Evolutionary conservation across 2,329 filamentous ascomycete genomes (phyloP), one percentile per base, ranked within the genome.

Genomic region (Diaporthe citrichinensis): DNA sequence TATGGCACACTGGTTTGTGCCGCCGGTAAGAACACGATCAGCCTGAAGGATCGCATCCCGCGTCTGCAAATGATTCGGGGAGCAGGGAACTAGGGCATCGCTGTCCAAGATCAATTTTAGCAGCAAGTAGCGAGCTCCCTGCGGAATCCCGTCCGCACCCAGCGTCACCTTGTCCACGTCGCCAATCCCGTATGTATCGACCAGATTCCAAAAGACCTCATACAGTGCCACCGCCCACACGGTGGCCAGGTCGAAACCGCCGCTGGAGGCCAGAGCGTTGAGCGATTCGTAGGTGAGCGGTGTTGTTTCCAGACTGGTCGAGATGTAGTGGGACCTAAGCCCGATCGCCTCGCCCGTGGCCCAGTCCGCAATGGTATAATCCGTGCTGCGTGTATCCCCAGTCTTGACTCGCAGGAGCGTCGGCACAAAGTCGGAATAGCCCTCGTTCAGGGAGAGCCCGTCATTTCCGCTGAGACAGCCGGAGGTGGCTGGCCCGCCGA

Each of bases 281-380:
- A 68, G 28, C 23, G 62, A 68, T 9, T 68, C 62, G 14, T n/a
- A 36, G 1, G 44, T 68, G 31, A 68, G 62, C 20, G 31, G 31
- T 2, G 62, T 68, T 2, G 44, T 68, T 20, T 53, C 5, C 20
- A 51, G 28, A 9, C 62, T 51, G 44, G 44, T 49, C 28, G 62
- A 68, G 28, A 68, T 39, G 28, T 53, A 51, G 31, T 68, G 44
- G 20, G 62, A 49, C 44, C 62, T 4, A 1, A 51, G 31, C 28
- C 62, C 44, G 3, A 68, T 12, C 7, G 62, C 17, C 62, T n/a
- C 12, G 12, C 44, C 62, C 4, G 44, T 36, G 12, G 62, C 44
- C 44, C 62, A 68, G 23, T 51, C 62, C 28, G 44, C 62, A 20
- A 51, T 51, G 44, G 62, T 68, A 14, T 68, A 68, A 2, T 68